Conservation (phyloP, 2,329 filamentous ascomycete species). For the Venturia pyrina region DNA sequence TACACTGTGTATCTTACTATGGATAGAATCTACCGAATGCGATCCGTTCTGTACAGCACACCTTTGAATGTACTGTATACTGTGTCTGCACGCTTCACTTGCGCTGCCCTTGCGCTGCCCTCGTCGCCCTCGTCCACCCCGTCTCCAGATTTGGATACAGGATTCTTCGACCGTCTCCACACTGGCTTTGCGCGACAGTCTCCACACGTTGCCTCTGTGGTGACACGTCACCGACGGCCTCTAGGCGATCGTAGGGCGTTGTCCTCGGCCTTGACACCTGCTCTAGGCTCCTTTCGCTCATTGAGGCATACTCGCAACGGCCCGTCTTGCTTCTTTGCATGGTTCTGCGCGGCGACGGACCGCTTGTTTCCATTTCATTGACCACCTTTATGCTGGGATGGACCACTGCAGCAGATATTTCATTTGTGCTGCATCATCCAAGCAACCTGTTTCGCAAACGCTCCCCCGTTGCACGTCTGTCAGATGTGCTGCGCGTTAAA, state of each 20-base stretch:
- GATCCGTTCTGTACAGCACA: neutral
- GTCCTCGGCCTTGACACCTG: neutral
- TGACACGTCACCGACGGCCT: neutral
- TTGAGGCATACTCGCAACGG: conserved; percentile 3
- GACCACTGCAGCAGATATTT: neutral
- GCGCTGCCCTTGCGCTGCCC: too few relatives aligned
- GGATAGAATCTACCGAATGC: neutral
- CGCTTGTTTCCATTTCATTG: conserved; percentile 1
- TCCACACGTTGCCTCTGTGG: neutral
- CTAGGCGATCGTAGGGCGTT: neutral
- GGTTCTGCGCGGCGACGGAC: conserved; percentile 4
- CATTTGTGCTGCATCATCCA: neutral
- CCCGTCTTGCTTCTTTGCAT: conserved; percentile 7
- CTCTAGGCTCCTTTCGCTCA: neutral
- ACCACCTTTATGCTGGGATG: neutral
- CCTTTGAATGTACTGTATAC: too few relatives aligned
- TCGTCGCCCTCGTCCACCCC: neutral
- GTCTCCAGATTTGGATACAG: neutral
- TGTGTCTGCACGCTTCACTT: neutral
- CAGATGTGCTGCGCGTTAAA: neutral
- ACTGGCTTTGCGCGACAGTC: neutral
- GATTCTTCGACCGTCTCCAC: too few relatives aligned
- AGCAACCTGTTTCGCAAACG: neutral
- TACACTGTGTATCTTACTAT: too few relatives aligned
- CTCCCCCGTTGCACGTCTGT: neutral